These are phyloP conservation scores for Candida quercuum DNA, from an alignment of 805 yeast species.

Conservation along the genomic window DNA sequence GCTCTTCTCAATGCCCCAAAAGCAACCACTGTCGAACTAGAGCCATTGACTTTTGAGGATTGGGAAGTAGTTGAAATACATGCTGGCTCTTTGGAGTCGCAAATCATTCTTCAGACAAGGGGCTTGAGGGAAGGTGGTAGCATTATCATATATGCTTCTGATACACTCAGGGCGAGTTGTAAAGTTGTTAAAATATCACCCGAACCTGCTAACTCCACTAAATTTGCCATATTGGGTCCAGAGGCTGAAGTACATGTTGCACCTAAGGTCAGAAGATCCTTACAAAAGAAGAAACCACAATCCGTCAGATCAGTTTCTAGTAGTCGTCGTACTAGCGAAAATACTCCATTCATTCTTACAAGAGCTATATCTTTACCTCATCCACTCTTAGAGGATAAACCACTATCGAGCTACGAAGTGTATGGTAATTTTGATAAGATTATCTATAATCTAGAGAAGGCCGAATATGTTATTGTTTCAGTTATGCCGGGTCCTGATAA, in stretches of 20 bases:
- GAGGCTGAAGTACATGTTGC: conserved; percentile 72
- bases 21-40: conserved; percentile 63
- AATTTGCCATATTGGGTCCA: conserved; percentile 50
- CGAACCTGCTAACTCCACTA: conserved; percentile 20
- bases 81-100: conserved; percentile 69
- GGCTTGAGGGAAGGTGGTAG: conserved; percentile 57
- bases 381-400: conserved; percentile 24
- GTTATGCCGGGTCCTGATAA: conserved; percentile 48
- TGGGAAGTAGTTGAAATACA: conserved; percentile 90
- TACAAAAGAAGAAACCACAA: conserved; percentile 18
- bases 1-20: conserved; percentile 45
- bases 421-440: conserved; percentile 39
- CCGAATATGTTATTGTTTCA: conserved; percentile 45
- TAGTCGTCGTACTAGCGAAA: conserved; percentile 17
- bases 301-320: conserved; percentile 21
- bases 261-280: conserved; percentile 46
- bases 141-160: conserved; percentile 65
- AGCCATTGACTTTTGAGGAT: conserved; percentile 71
- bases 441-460: conserved; percentile 27
- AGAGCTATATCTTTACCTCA: conserved; percentile 59
- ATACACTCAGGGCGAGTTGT: conserved; percentile 55
- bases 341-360: conserved; percentile 34
- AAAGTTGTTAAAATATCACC: conserved; percentile 43
- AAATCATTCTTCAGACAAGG: conserved; percentile 73
- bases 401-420: conserved; percentile 32